Evolutionary conservation across 441 rosid genomes (phyloP), one percentile per base, ranked within the genome.

Genomic region (Viola pubescens): DNA sequence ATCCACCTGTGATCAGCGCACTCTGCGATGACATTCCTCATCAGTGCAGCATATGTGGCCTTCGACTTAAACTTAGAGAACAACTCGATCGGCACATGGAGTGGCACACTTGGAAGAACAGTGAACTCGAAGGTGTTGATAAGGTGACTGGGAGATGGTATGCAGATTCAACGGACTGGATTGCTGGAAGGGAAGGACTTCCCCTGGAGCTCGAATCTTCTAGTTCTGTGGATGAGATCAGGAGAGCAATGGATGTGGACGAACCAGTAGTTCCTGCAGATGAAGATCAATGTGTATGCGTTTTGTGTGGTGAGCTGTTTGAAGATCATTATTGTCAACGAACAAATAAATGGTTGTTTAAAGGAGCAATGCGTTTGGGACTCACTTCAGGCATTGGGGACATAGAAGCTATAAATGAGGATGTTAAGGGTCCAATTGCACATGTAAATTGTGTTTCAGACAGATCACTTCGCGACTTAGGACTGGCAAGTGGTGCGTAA

Each of bases 281-380:
- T 77, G 99, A 94, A 73, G 76, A 77, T 67, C 97, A 88, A 63
- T 80, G 77, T 71, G 95, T 82, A n/a, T 94, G 99, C 70, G 56
- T 88, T 66, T 58, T 90, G 57, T 94, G 99, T 63, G 99, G 97
- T 46, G 90, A 88, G 72, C 64, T 90, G 52, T 94, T 94, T 77
- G 95, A 90, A 72, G 97, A 94, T 60, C 75, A 75, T 73, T 94
- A 80, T 68, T 66, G 81, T 73, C 79, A 55, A 53, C 81, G 68
- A 66, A 75, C 37, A 64, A 77, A 65, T 59, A 78, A 72, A 65
- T 94, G 99, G 97, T 82, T 91, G 92, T 90, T 91, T 68, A 85
- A 73, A 52, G 94, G 77, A 65, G 94, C 91, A 48, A 73, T 80
- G 42, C 77, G 70, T 78, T 56, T 88, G 76, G 63, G 69, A 43